Evolutionary conservation across 2,329 filamentous ascomycete species (phyloP).

Genomic region (Phyllosticta ampelicida): DNA sequence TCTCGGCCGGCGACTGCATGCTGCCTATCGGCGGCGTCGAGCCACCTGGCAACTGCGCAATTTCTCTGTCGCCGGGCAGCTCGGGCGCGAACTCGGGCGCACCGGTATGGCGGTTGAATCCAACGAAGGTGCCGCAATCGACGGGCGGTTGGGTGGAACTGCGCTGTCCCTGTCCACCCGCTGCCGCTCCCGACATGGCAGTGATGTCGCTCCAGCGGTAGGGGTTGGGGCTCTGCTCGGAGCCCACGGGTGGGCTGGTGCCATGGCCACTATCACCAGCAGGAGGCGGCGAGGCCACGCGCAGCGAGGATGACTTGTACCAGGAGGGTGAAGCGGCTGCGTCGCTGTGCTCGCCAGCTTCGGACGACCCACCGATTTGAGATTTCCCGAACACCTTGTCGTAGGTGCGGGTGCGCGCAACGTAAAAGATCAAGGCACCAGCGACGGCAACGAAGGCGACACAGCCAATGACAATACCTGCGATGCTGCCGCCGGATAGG

Average conservation of each 20-base stretch:
- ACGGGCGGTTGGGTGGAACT: not conserved
- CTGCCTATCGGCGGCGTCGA: not conserved
- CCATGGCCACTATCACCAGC: not conserved
- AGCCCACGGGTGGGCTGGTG: not conserved
- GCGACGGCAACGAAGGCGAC: conserved; percentile 50
- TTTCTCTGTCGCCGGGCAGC: conserved; percentile 4
- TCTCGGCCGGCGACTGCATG: not conserved
- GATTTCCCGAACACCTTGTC: conserved; percentile 10
- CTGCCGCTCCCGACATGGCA: not conserved
- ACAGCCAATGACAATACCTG: conserved; percentile 51
- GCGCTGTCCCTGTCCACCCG: not conserved
- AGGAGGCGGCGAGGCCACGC: conserved; percentile 4
- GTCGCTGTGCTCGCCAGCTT: not conserved
- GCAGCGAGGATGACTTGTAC: not conserved
- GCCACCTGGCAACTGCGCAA: not conserved
- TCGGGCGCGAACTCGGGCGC: conserved; percentile 12
- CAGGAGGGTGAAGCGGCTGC: not conserved
- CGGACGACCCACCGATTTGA: not conserved
- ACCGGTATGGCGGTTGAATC: conserved; percentile 12
- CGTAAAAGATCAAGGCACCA: conserved; percentile 54
- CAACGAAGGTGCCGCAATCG: conserved; percentile 10
- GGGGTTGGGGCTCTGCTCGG: conserved; percentile 2
- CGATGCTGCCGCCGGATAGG: conserved; percentile 32
- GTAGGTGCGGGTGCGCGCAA: conserved; percentile 34
- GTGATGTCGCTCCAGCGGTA: conserved; percentile 8